These are phyloP conservation scores for Cucurbita argyrosperma DNA, from an alignment of 306 rosid genomes.

Conservation along the genomic window DNA sequence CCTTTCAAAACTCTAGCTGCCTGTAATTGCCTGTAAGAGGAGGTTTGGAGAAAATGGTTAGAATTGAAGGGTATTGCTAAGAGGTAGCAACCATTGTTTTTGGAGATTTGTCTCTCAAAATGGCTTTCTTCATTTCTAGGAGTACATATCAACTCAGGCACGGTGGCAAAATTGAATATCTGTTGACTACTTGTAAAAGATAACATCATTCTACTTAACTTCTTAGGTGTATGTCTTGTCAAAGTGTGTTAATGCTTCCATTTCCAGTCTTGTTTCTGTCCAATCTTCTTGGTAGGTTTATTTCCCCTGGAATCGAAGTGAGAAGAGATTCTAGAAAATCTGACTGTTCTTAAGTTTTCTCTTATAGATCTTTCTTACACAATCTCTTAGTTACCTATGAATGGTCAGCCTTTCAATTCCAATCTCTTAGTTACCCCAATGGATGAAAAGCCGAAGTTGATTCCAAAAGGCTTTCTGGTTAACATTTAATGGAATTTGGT, in stretches of 20 bases:
- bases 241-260: not conserved
- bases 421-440: not conserved
- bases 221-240: not conserved
- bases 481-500: not conserved
- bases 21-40: not conserved
- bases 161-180: not conserved
- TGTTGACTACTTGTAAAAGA: not conserved
- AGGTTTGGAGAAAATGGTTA: not conserved
- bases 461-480: not conserved
- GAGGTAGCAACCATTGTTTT: not conserved
- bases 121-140: not conserved
- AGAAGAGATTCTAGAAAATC: not conserved
- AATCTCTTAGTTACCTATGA: not conserved
- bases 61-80: not conserved
- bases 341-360: not conserved
- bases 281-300: not conserved
- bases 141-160: not conserved
- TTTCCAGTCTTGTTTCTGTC: not conserved
- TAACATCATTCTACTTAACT: not conserved
- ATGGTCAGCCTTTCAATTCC: not conserved
- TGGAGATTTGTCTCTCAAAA: not conserved
- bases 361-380: not conserved
- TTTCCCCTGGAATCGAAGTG: not conserved
- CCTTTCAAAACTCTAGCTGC: not conserved
- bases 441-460: not conserved